Evolutionary conservation across 345 rosid genomes (phyloP).

Genomic region (Eutrema heterophyllum): DNA sequence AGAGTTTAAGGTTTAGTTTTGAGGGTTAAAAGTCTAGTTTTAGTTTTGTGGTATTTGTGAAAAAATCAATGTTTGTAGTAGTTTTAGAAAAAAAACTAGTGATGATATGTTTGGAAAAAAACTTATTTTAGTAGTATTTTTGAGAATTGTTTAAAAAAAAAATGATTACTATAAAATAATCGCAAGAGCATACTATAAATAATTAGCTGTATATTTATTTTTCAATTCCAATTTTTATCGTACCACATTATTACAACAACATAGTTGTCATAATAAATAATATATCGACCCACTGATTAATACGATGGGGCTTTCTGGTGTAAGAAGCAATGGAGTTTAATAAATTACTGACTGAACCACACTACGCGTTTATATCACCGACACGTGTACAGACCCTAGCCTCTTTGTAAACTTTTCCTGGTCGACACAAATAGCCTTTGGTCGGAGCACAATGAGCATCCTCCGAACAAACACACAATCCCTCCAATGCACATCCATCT

Average conservation of each 20-base stretch:
- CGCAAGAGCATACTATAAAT: too few species aligned
- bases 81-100: too few species aligned
- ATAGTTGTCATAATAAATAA: not conserved
- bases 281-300: not conserved
- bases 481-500: constrained; percentile 67
- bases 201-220: too few species aligned
- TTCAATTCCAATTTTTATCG: too few species aligned
- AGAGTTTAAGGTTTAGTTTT: too few species aligned
- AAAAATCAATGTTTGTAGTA: too few species aligned
- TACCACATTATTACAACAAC: not conserved
- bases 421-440: constrained; percentile 14
- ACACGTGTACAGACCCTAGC: constrained; percentile 51
- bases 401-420: constrained; percentile 43
- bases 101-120: too few species aligned
- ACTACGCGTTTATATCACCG: not conserved
- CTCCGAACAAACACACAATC: constrained; percentile 57
- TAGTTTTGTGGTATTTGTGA: too few species aligned
- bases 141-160: too few species aligned
- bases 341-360: not conserved
- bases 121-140: too few species aligned
- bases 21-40: too few species aligned
- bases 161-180: too few species aligned
- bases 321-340: not conserved
- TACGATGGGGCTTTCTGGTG: not conserved
- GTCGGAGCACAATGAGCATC: constrained; percentile 63